These are phyloP conservation scores for Globisporangium ultimum DNA, from an alignment of 352 stramenopile genomes.

Conservation along the genomic window DNA sequence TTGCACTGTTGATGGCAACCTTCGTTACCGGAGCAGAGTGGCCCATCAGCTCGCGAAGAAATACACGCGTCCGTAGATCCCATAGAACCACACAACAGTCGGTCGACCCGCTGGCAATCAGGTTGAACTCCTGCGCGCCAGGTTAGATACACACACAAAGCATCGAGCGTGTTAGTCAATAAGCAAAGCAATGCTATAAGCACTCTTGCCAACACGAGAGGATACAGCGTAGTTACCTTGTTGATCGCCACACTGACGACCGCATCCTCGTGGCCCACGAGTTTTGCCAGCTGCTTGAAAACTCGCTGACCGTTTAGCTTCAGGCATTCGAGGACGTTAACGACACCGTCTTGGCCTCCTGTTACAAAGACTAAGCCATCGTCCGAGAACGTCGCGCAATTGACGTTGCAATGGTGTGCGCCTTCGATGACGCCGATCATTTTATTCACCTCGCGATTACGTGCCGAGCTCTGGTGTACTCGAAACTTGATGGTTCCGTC, in stretches of 20 bases:
- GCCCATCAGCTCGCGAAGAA: constrained; percentile 59
- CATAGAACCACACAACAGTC: constrained; percentile 64
- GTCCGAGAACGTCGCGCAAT: constrained; percentile 56
- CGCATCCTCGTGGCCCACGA: constrained; percentile 61
- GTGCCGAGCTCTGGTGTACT: constrained; percentile 42
- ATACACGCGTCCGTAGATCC: constrained; percentile 56
- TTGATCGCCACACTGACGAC: constrained; percentile 68
- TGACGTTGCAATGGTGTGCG: constrained; percentile 48
- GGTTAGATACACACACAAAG: no score
- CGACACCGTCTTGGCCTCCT: constrained; percentile 60
- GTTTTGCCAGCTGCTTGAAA: constrained; percentile 66
- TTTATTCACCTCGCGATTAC: constrained; percentile 63
- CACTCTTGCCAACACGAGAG: no score
- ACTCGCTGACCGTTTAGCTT: constrained; percentile 55
- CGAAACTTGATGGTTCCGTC: constrained; percentile 66
- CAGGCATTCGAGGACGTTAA: constrained; percentile 68
- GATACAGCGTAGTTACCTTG: constrained; percentile 25
- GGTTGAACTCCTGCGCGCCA: constrained; percentile 47
- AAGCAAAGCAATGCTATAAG: no score
- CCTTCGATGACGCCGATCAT: constrained; percentile 64
- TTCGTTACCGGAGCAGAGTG: constrained; percentile 44
- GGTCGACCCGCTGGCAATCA: constrained; percentile 56
- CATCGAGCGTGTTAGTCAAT: no score
- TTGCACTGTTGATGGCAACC: constrained; percentile 66
- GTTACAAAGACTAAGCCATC: constrained; percentile 59